A percentile compares a stretch with the other conserved stretches of the same genome.
Evolutionary conservation across 805 yeast genomes (phyloP).

Genomic region (Wickerhamomyces pijperi): DNA sequence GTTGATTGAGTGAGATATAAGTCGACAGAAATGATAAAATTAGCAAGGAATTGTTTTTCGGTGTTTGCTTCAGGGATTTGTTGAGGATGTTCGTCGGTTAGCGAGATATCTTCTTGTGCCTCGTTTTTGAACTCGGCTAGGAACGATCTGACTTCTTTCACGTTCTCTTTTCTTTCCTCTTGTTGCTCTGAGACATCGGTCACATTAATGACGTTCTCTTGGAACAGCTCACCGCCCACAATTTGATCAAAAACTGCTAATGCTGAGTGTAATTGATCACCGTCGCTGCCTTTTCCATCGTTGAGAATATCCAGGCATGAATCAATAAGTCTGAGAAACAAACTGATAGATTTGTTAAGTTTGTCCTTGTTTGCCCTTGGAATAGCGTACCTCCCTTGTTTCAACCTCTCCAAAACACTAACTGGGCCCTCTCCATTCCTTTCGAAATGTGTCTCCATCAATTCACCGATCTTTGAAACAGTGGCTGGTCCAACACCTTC

Average conservation of each 20-base stretch:
- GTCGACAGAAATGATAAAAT: constrained; percentile 25
- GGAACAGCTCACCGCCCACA: neutral
- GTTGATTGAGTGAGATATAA: constrained; percentile 20
- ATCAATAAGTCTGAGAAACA: constrained; percentile 1
- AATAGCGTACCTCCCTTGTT: constrained; percentile 1
- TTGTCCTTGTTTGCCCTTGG: constrained; percentile 2
- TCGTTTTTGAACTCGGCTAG: constrained; percentile 24
- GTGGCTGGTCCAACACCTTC: constrained; percentile 45
- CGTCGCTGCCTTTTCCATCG: no score
- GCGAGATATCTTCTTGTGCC: constrained; percentile 15
- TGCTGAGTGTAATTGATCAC: neutral
- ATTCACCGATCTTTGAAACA: constrained; percentile 3
- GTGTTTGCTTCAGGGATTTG: constrained; percentile 5
- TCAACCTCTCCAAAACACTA: constrained; percentile 4
- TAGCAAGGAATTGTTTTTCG: constrained; percentile 17
- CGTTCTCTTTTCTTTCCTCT: constrained; percentile 23
- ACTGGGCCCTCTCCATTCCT: constrained; percentile 2
- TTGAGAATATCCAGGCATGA: constrained; percentile 2
- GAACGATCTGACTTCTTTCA: constrained; percentile 28
- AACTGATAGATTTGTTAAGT: neutral
- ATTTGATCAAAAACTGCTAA: constrained; percentile 9
- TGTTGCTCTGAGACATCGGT: constrained; percentile 10
- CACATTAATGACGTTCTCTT: neutral
- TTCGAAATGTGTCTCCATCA: constrained; percentile 4
- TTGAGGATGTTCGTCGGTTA: neutral